A percentile compares a stretch with the other conserved stretches of the same genome.
These are phyloP conservation scores for Macaranga tanarius DNA, from an alignment of 441 rosid genomes.

Conservation along the genomic window DNA sequence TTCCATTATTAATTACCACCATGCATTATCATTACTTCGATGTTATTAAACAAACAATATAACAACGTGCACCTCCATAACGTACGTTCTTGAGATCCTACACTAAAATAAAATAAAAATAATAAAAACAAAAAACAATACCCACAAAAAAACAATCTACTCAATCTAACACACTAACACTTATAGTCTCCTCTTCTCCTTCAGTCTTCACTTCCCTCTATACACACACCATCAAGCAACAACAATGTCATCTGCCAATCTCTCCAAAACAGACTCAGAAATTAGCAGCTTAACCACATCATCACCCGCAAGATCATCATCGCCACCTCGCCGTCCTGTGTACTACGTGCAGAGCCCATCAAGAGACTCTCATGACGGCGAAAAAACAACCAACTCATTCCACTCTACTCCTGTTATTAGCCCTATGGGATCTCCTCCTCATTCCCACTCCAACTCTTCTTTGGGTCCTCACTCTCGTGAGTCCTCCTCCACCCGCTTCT, in stretches of 20 bases:
- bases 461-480: slow-evolving; percentile 80
- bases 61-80: slow-evolving; percentile 33
- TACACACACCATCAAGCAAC: not conserved
- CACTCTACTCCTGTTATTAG: slow-evolving; percentile 84
- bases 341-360: slow-evolving; percentile 94
- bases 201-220: not conserved
- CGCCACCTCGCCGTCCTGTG: slow-evolving; percentile 48
- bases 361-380: slow-evolving; percentile 93
- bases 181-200: not conserved
- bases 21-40: slow-evolving; percentile 21
- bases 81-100: slow-evolving; percentile 27
- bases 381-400: slow-evolving; percentile 79
- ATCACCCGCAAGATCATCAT: slow-evolving; percentile 77
- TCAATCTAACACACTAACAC: not conserved
- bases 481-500: slow-evolving; percentile 80
- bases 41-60: slow-evolving; percentile 31
- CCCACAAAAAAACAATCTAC: not conserved
- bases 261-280: slow-evolving; percentile 82
- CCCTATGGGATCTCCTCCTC: slow-evolving; percentile 87
- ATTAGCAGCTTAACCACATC: slow-evolving; percentile 81
- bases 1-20: slow-evolving; percentile 32
- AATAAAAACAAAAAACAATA: no score
- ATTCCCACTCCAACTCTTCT: slow-evolving; percentile 73
- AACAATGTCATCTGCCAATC: slow-evolving; percentile 44
- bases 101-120: not conserved